phyloP scores from a whole-genome alignment of 179 eudicot species.

The Corrigiola litoralis region DNA sequence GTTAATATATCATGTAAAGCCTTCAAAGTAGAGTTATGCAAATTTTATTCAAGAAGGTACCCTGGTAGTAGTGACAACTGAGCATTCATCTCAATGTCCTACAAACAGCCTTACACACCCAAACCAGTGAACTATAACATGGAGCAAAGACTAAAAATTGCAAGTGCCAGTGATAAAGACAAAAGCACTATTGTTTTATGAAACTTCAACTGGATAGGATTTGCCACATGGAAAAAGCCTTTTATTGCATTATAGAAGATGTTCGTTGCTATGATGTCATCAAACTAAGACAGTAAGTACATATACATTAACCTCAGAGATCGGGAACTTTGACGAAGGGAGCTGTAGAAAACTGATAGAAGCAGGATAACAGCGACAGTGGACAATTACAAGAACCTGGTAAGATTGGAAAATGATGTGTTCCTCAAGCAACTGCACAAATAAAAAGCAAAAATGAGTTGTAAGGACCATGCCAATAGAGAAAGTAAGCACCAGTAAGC shows the following conservation, averaged over 20 bases:
- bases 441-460: background rate
- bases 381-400: background rate
- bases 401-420: background rate
- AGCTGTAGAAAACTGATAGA: slow-evolving; percentile 3
- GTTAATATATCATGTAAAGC: slow-evolving; percentile 3
- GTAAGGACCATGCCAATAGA: too few species aligned
- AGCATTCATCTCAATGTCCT: background rate
- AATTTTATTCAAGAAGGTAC: background rate
- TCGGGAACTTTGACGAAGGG: background rate
- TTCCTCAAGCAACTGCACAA: slow-evolving; percentile 4
- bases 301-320: slow-evolving; percentile 1
- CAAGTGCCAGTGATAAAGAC: background rate
- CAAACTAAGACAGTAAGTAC: background rate
- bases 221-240: too few species aligned
- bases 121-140: background rate
- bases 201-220: background rate
- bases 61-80: background rate
- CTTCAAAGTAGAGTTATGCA: background rate
- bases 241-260: too few species aligned
- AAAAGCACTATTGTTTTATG: background rate
- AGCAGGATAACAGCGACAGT: slow-evolving; percentile 1
- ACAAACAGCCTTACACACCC: background rate
- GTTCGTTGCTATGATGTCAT: background rate
- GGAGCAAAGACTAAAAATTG: background rate
- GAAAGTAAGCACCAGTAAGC: too few species aligned